phyloP scores from a whole-genome alignment of 495 filamentous ascomycete species.

The Talaromyces proteolyticus region DNA sequence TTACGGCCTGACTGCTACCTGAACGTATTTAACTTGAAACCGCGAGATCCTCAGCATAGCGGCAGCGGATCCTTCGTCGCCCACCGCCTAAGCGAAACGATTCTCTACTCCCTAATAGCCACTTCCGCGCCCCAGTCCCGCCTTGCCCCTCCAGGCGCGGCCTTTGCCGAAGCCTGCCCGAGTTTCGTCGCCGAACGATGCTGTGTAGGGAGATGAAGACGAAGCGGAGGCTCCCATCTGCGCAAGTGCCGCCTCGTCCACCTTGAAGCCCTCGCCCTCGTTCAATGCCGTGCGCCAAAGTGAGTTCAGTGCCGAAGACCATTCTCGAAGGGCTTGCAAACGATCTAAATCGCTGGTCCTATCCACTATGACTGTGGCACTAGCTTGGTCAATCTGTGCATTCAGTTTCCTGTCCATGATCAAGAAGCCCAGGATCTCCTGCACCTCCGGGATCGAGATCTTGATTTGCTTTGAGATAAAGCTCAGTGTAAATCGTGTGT shows the following conservation, averaged over 20 bases:
- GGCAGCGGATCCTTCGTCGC: no score
- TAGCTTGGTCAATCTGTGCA: constrained; percentile 84
- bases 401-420: constrained; percentile 84
- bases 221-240: constrained; percentile 18
- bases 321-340: constrained; percentile 64
- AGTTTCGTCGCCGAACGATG: constrained; percentile 27
- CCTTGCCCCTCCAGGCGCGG: constrained; percentile 20
- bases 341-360: constrained; percentile 69
- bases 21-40: no score
- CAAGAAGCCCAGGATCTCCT: constrained; percentile 88
- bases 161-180: constrained; percentile 4
- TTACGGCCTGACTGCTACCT: no score
- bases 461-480: constrained; percentile 84
- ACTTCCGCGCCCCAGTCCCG: constrained; percentile 9
- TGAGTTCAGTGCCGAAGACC: constrained; percentile 59
- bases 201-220: constrained; percentile 22
- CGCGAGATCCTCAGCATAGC: no score
- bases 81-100: no score
- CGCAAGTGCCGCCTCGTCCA: constrained; percentile 20
- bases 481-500: constrained; percentile 80
- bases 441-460: constrained; percentile 77
- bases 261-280: constrained; percentile 66
- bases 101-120: background rate
- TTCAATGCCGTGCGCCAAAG: constrained; percentile 63
- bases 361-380: constrained; percentile 75